Percentiles rank a stretch among this genome's conserved stretches.
These are phyloP conservation scores for Solanum hybrid DNA, from an alignment of 305 asterid genomes.

Conservation along the genomic window DNA sequence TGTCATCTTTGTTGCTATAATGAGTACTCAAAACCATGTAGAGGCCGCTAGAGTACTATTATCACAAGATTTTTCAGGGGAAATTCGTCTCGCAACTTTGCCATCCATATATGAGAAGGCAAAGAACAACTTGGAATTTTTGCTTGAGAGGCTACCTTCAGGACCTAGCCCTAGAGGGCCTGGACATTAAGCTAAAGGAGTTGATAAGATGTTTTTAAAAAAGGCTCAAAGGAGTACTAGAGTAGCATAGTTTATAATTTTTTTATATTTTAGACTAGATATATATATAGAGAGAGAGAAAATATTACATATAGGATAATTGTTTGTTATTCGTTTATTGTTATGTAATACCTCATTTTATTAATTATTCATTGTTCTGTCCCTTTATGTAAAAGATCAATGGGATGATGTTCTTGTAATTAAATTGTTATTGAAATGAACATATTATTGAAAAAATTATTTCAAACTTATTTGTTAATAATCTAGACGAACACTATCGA, in stretches of 20 bases:
- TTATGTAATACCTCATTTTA: background rate
- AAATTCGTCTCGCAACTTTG: background rate
- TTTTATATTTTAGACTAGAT: background rate
- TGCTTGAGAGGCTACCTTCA: conserved; percentile 11
- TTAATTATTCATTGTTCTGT: background rate
- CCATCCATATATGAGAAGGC: conserved; percentile 8
- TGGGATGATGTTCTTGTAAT: background rate
- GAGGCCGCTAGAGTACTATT: background rate
- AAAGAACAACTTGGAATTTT: conserved; percentile 3
- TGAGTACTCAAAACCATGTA: background rate
- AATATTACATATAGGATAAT: background rate
- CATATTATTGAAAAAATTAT: background rate
- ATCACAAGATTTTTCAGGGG: background rate
- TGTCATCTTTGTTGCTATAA: background rate
- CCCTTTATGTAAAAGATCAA: background rate
- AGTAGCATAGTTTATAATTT: background rate
- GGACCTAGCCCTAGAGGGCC: conserved; percentile 19
- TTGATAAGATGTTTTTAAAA: background rate
- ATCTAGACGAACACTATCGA: background rate
- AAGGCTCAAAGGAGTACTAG: background rate
- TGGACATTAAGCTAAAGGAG: conserved; percentile 4
- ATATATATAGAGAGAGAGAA: background rate
- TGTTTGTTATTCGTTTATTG: background rate
- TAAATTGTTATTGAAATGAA: background rate
- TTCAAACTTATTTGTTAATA: background rate